These are phyloP conservation scores for Boletus subparvulus DNA, from an alignment of 768 basidiomycete species.

Conservation along the genomic window DNA sequence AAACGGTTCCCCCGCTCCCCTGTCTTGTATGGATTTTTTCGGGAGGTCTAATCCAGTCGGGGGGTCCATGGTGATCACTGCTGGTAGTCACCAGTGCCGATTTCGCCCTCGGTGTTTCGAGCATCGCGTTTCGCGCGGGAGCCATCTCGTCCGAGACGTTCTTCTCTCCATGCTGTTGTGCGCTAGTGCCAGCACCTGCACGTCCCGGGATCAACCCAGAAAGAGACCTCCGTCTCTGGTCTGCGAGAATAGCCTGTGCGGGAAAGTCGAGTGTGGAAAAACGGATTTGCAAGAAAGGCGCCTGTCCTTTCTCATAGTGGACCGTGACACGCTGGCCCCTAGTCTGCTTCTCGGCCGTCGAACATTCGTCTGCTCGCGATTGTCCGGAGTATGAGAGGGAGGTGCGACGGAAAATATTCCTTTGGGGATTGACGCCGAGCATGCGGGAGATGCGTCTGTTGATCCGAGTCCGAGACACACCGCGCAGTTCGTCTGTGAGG, in stretches of 20 bases:
- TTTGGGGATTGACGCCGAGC: slow-evolving; percentile 53
- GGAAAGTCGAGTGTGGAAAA: slow-evolving; percentile 52
- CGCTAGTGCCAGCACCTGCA: not conserved
- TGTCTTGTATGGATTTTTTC: slow-evolving; percentile 5
- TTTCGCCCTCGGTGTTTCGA: slow-evolving; percentile 12
- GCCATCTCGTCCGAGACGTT: slow-evolving; percentile 12
- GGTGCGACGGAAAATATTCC: slow-evolving; percentile 56
- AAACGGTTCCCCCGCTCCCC: slow-evolving; percentile 31
- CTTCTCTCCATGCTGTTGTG: not conserved
- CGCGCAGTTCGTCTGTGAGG: slow-evolving; percentile 41
- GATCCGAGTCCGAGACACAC: slow-evolving; percentile 17
- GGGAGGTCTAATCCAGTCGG: slow-evolving; percentile 17
- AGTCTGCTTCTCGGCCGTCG: slow-evolving; percentile 3
- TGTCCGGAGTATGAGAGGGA: slow-evolving; percentile 39
- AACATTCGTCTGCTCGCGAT: slow-evolving; percentile 3
- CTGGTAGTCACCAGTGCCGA: slow-evolving; percentile 3
- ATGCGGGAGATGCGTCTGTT: slow-evolving; percentile 38
- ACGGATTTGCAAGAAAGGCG: slow-evolving; percentile 54
- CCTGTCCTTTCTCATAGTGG: slow-evolving; percentile 39
- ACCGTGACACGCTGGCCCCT: slow-evolving; percentile 51
- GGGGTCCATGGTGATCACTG: not conserved
- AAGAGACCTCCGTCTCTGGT: slow-evolving; percentile 17
- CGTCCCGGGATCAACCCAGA: slow-evolving; percentile 7
- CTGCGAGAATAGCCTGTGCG: slow-evolving; percentile 14
- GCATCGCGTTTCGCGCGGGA: not conserved